These are phyloP conservation scores for Pleurotus eryngii DNA, from an alignment of 768 basidiomycete species.

Conservation along the genomic window DNA sequence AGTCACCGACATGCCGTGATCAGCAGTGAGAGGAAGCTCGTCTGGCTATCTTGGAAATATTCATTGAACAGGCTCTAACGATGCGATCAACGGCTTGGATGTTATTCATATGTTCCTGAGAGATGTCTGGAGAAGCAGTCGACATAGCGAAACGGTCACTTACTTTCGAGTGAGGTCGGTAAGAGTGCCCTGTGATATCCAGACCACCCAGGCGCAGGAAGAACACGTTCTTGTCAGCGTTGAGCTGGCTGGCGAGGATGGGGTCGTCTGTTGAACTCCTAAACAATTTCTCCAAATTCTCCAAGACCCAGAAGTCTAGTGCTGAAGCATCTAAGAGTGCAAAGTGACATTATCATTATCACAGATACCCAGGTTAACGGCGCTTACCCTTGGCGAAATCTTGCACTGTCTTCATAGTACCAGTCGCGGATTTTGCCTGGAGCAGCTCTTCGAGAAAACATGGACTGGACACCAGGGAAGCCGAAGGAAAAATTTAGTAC, in stretches of 20 bases:
- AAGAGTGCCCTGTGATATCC: slow-evolving; percentile 85
- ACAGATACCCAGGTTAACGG: background rate
- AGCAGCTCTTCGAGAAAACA: slow-evolving; percentile 73
- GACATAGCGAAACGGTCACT: background rate
- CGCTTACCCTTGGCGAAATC: slow-evolving; percentile 78
- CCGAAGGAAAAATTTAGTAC: slow-evolving; percentile 77
- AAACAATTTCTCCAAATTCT: slow-evolving; percentile 58
- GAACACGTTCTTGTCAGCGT: slow-evolving; percentile 62
- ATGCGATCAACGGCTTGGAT: slow-evolving; percentile 77
- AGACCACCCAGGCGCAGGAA: slow-evolving; percentile 83
- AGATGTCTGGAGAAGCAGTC: too few species aligned
- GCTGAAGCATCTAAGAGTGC: slow-evolving; percentile 59
- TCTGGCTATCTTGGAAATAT: slow-evolving; percentile 68
- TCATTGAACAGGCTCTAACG: slow-evolving; percentile 57
- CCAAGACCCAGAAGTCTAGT: slow-evolving; percentile 76
- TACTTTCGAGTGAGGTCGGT: slow-evolving; percentile 77
- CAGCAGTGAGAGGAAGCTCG: slow-evolving; percentile 77
- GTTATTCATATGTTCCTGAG: slow-evolving; percentile 81
- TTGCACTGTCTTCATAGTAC: slow-evolving; percentile 72
- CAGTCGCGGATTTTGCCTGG: slow-evolving; percentile 70
- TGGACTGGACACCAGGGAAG: slow-evolving; percentile 83
- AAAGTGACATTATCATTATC: background rate
- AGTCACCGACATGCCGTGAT: slow-evolving; percentile 86
- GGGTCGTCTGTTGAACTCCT: slow-evolving; percentile 57
- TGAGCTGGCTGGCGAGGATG: slow-evolving; percentile 47